Base-by-base conservation (phyloP, 164 flowering plant species). In the Aristolochia californica region DNA sequence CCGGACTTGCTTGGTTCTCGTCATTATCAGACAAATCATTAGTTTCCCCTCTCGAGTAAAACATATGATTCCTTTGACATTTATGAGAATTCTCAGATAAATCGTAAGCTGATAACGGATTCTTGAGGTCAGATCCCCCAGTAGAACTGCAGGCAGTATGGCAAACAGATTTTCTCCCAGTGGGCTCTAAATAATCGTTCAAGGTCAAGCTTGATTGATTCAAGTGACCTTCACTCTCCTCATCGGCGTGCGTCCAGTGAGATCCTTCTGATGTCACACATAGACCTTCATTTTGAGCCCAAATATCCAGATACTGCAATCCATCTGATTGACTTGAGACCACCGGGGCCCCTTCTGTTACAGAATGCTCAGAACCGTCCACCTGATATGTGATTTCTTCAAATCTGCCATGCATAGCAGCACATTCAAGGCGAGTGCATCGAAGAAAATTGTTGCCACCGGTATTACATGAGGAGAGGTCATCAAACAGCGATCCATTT, bases 361-460 rank as follows among this genome's bases (percentile, higher is more conserved):
- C 53, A 56, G 59, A 72, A n/a, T n/a, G n/a, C n/a, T n/a, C n/a
- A n/a, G n/a, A n/a, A 43, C 70, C 79, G 13, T 78, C 87, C 50
- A 71, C 76, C 63, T 80, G 79, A 57, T 74, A 81, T 0, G 79
- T 83, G 43, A 85, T 75, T 76, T 86, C 95, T 58, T 81, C 90
- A 58, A 87, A 88, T 62, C 96, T 73, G 27, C 96, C 96, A 57
- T 88, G 96, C 68, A 66, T 79, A 8, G 86, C 78, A 57, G 82
- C 79, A 69, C 85, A 83, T 26, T 84, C 82, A 51, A 77, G 68
- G 25, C 43, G 59, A 28, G 78, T 68, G 56, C 82, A 77, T 34
- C 68, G 80, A 57, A 64, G 17, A 44, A 55, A 56, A 65, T 77
- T 75, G 60, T 72, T 68, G 44, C 65, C 59, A 34, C 62, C 63